A percentile compares a stretch with the other conserved stretches of the same genome.
Conservation (phyloP, 176 grass and related monocot species). For the Miscanthus lutarioriparius region DNA sequence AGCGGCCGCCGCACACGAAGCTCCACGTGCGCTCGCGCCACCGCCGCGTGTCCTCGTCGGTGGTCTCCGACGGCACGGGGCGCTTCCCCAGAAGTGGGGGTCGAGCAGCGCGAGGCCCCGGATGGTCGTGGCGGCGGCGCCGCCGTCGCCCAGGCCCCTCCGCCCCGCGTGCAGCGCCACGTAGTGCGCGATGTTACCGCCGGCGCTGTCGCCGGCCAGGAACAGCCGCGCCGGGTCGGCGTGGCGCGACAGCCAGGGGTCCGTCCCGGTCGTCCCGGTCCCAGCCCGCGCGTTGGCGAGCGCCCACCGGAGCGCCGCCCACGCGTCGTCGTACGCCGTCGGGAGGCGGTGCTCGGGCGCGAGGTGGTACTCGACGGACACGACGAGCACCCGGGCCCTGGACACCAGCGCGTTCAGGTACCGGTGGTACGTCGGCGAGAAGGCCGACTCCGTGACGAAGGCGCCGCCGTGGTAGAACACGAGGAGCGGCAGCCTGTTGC, state of each 20-base stretch:
- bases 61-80: constrained; percentile 53
- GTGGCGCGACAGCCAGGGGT: constrained; percentile 52
- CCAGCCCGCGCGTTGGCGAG: constrained; percentile 29
- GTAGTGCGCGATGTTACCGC: constrained; percentile 72
- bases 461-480: constrained; percentile 76
- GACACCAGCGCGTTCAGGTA: constrained; percentile 69
- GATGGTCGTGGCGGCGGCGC: not conserved
- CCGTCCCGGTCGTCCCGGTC: not conserved
- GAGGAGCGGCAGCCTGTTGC: constrained; percentile 37
- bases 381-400: constrained; percentile 34
- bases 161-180: constrained; percentile 41
- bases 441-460: constrained; percentile 61
- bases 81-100: constrained; percentile 63
- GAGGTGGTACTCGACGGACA: constrained; percentile 67
- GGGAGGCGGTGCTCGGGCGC: constrained; percentile 65
- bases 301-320: constrained; percentile 50
- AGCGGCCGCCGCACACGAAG: constrained; percentile 41
- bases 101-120: constrained; percentile 57
- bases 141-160: constrained; percentile 12
- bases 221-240: constrained; percentile 44
- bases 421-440: constrained; percentile 58
- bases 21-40: constrained; percentile 43
- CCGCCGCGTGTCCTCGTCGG: constrained; percentile 20
- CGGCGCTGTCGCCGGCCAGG: constrained; percentile 64
- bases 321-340: constrained; percentile 54